Conservation (phyloP, 2,329 filamentous ascomycete genomes). For the Colletotrichum nymphaeae region DNA sequence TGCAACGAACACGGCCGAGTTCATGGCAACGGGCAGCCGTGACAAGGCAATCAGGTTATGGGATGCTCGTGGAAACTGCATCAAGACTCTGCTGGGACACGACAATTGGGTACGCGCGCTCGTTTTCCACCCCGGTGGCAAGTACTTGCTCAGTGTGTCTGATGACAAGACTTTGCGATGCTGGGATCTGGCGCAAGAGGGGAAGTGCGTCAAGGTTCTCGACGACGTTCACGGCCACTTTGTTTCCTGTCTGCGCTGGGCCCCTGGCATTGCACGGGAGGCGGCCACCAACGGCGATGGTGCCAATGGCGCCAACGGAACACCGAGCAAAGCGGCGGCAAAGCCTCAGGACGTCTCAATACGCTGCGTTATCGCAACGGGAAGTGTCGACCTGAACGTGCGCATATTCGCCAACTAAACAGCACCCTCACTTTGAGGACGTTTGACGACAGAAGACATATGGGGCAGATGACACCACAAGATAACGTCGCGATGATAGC, state of each 20-base stretch:
- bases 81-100: constrained; percentile 87
- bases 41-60: constrained; percentile 93
- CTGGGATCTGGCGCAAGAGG: constrained; percentile 93
- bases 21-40: constrained; percentile 87
- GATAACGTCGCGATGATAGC: background rate
- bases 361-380: constrained; percentile 87
- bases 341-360: constrained; percentile 69
- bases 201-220: constrained; percentile 87
- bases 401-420: constrained; percentile 76
- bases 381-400: constrained; percentile 84
- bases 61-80: constrained; percentile 85
- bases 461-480: background rate
- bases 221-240: constrained; percentile 85
- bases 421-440: background rate
- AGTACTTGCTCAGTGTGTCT: constrained; percentile 85
- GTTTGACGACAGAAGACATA: background rate
- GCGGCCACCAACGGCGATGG: constrained; percentile 49
- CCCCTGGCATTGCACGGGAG: constrained; percentile 78
- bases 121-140: constrained; percentile 91
- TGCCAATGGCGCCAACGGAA: constrained; percentile 56
- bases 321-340: constrained; percentile 60
- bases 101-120: constrained; percentile 94
- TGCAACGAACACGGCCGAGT: constrained; percentile 81
- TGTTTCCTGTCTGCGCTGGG: constrained; percentile 88
- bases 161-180: constrained; percentile 94